Conservation (phyloP, 176 grass and related monocot genomes). For the Lolium multiflorum region DNA sequence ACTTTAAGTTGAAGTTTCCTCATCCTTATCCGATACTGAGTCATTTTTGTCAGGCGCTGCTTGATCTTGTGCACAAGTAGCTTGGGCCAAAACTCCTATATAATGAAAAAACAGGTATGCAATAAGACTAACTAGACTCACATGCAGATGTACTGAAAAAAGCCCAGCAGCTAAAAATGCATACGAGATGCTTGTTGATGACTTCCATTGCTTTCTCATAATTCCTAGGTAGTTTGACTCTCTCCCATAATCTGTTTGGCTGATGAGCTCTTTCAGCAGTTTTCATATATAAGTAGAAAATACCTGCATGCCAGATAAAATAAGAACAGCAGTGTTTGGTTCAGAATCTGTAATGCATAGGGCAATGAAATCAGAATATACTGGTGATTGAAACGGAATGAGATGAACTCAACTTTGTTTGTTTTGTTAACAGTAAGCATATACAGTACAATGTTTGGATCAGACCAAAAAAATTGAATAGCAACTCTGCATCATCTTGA, state of each 20-base stretch:
- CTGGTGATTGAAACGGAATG: neutral
- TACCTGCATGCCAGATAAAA: conserved; percentile 52
- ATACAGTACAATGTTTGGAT: neutral
- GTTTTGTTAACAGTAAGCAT: neutral
- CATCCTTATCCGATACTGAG: conserved; percentile 94
- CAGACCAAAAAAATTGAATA: neutral
- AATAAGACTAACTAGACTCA: conserved; percentile 12
- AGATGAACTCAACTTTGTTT: neutral
- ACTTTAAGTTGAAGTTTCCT: conserved; percentile 96
- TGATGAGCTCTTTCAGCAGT: conserved; percentile 96
- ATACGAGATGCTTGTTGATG: conserved; percentile 87
- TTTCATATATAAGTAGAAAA: conserved; percentile 99
- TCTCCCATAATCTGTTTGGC: conserved; percentile 95
- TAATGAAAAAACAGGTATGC: conserved; percentile 15
- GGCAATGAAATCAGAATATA: neutral
- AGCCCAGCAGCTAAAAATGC: conserved; percentile 23
- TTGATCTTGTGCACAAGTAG: conserved; percentile 97
- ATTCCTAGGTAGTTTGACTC: conserved; percentile 86
- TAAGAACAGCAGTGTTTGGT: neutral
- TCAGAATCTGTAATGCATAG: neutral
- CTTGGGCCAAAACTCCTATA: conserved; percentile 93
- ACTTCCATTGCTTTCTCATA: conserved; percentile 90
- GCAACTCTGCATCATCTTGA: neutral
- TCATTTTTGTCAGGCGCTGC: conserved; percentile 96
- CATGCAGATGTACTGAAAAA: neutral